Evolutionary conservation across 306 rosid genomes (phyloP).

Genomic region (cucumber (Cucumis sativus)): DNA sequence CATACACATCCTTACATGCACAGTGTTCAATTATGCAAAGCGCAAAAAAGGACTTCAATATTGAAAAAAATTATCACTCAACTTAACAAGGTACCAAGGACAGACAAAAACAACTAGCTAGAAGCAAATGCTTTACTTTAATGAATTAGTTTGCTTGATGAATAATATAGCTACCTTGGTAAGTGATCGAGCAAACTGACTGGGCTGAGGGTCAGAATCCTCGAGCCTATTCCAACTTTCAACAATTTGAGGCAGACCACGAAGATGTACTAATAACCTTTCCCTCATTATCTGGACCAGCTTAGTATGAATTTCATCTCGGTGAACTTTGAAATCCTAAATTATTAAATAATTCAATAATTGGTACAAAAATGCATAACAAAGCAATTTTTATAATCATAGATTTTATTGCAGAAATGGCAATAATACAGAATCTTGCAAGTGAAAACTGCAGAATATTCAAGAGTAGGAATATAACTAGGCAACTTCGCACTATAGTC

Average conservation of each 20-base stretch:
- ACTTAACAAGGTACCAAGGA: not conserved
- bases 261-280: slow-evolving; percentile 79
- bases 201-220: slow-evolving; percentile 81
- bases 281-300: slow-evolving; percentile 99
- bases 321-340: slow-evolving; percentile 90
- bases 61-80: not conserved
- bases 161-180: slow-evolving; percentile 51
- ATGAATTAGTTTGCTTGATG: not conserved
- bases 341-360: slow-evolving; percentile 8
- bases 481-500: not conserved
- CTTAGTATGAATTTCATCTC: slow-evolving; percentile 95
- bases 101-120: not conserved
- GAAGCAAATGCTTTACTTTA: not conserved
- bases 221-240: slow-evolving; percentile 97
- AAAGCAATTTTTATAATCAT: not conserved
- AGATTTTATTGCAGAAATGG: not conserved
- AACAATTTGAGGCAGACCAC: slow-evolving; percentile 87
- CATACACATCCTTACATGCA: not conserved
- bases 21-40: not conserved
- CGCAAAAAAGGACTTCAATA: not conserved
- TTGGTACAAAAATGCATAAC: not conserved
- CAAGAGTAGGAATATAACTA: not conserved
- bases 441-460: not conserved
- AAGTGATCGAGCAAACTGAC: slow-evolving; percentile 94
- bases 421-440: not conserved